phyloP scores from a whole-genome alignment of 2,329 filamentous ascomycete genomes.

The Fusarium redolens region DNA sequence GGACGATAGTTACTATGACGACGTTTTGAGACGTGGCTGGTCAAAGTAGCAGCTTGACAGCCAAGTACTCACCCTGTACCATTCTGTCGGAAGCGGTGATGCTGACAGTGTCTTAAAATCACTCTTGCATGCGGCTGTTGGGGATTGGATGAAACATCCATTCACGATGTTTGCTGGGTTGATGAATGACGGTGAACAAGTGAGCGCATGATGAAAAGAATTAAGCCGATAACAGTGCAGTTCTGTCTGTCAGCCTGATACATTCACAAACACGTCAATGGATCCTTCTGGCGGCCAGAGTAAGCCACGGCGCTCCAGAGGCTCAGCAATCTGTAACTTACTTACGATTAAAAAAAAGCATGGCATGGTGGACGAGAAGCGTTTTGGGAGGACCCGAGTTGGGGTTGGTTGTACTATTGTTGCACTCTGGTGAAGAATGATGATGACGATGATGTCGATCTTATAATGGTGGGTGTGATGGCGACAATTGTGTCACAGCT shows the following conservation, averaged over 20 bases:
- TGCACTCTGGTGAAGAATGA: conserved; percentile 20
- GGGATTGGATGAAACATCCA: background rate
- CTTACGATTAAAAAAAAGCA: conserved; percentile 4
- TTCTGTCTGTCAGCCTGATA: background rate
- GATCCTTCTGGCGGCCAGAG: background rate
- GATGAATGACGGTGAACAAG: conserved; percentile 30
- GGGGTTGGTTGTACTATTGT: background rate
- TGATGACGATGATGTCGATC: conserved; percentile 38
- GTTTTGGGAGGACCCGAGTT: conserved; percentile 1
- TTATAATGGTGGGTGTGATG: conserved; percentile 22
- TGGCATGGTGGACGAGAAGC: conserved; percentile 7
- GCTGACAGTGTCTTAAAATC: conserved; percentile 19
- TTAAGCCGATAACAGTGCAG: background rate
- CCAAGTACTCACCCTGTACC: conserved; percentile 23
- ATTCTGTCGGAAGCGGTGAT: conserved; percentile 17
- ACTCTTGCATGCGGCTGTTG: conserved; percentile 23
- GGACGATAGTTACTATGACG: background rate
- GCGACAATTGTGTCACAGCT: conserved; percentile 34
- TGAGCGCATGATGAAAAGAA: background rate
- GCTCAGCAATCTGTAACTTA: background rate
- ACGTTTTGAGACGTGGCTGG: conserved; percentile 11
- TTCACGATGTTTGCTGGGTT: background rate
- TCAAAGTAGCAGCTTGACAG: background rate
- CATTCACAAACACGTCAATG: background rate
- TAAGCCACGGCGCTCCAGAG: background rate